Base-by-base conservation (phyloP, 768 basidiomycete species). In the Asterophora lycoperdoides region DNA sequence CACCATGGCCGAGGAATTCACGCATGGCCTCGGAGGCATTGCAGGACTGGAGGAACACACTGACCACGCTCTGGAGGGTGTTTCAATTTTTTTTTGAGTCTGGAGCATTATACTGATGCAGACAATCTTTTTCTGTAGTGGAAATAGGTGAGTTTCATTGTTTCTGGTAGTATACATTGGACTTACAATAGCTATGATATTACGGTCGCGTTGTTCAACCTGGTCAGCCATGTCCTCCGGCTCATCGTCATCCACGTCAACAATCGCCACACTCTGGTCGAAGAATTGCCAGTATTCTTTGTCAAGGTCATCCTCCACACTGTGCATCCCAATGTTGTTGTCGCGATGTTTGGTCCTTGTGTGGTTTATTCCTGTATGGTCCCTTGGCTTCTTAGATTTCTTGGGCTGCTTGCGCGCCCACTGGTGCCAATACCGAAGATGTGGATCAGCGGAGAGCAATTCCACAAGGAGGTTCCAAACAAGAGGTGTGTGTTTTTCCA, bases 31-130 rank as follows among this genome's bases (percentile, higher is more conserved):
- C 57, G 1, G 61, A 60, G 1, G 61, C 52, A n/a, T 56, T 54
- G 6, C 54, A 55, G 8, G 60, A 61, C 33, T 68, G 62, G 30
- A 62, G 19, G 60, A 68, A 68, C 2, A 70, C 48, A 0, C 67
- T 63, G 3, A 66, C 41, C 8, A 64, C 23, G 30, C 52, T 58
- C 44, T 64, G 61, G 1, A 67, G 45, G 3, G 50, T 45, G 41
- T 66, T 64, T 26, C 59, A 60, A 4, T 48, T 39, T 20, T 55
- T 53, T 46, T 64, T 62, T 11, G 40, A 40, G 38, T 58, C n/a
- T 67, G 60, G 49, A n/a, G n/a, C n/a, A n/a, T n/a, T n/a, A n/a
- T n/a, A n/a, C n/a, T n/a, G n/a, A n/a, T n/a, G n/a, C n/a, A 65
- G 44, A 60, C 53, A 15, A 62, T 50, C 11, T 48, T 56, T 53